Evolutionary conservation across 129 eudicot genomes (phyloP).

Genomic region (Logfia minima): DNA sequence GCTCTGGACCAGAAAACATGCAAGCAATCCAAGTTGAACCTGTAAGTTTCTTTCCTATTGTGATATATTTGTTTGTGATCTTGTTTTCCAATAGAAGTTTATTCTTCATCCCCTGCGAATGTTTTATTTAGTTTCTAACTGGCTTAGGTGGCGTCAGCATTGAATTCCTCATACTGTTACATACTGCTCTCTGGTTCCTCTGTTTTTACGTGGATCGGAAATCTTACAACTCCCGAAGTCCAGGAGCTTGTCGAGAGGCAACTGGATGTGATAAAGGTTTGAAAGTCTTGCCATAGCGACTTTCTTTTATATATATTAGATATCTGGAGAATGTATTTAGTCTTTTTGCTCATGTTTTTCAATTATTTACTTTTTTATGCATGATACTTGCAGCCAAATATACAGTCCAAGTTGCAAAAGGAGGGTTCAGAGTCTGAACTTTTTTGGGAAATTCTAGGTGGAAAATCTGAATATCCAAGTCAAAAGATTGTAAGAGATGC

Average conservation of each 20-base stretch:
- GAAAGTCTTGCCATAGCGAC: background rate
- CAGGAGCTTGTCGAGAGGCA: conserved; percentile 96
- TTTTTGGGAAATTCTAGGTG: conserved; percentile 90
- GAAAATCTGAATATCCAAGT: conserved; percentile 77
- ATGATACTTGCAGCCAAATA: conserved; percentile 68
- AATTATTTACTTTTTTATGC: conserved; percentile 13
- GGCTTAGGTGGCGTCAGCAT: conserved; percentile 75
- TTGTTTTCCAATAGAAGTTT: conserved; percentile 7
- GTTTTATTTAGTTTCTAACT: conserved; percentile 13
- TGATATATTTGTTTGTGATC: background rate
- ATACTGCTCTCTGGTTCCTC: conserved; percentile 73
- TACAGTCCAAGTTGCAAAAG: conserved; percentile 67
- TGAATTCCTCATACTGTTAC: conserved; percentile 90
- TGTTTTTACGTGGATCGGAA: conserved; percentile 82
- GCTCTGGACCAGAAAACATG: conserved; percentile 96
- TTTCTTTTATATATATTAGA: background rate
- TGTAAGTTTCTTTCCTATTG: conserved; percentile 42
- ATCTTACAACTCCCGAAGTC: conserved; percentile 67
- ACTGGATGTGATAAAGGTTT: conserved; percentile 85
- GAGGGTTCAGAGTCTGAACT: conserved; percentile 88
- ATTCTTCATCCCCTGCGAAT: conserved; percentile 9
- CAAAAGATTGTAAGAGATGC: conserved; percentile 71
- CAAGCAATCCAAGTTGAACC: conserved; percentile 99
- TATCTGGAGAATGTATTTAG: background rate
- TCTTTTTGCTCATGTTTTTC: background rate